These are phyloP conservation scores for Diplodia sapinea DNA, from an alignment of 2,329 filamentous ascomycete genomes.

Conservation along the genomic window DNA sequence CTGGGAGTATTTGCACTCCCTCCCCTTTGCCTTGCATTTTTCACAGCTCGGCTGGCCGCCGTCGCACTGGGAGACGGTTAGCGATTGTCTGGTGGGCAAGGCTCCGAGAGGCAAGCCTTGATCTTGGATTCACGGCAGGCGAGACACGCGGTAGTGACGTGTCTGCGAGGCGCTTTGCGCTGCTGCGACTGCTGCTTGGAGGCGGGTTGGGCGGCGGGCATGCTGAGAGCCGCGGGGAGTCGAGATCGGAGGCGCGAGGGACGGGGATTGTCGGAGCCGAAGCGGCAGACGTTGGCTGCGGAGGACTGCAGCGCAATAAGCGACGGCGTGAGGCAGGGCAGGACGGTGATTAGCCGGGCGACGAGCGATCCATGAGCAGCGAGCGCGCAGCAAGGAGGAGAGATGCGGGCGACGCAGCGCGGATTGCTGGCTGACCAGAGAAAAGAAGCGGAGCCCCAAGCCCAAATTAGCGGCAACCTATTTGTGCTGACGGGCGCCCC, in stretches of 20 bases:
- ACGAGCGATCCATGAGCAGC: conserved; percentile 23
- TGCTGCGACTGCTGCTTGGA: conserved; percentile 18
- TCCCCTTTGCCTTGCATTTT: conserved; percentile 31
- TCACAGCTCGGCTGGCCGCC: conserved; percentile 32
- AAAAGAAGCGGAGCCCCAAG: conserved; percentile 29
- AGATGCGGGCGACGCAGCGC: conserved; percentile 5
- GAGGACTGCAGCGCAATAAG: background rate
- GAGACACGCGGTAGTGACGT: conserved; percentile 32
- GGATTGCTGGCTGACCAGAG: conserved; percentile 20
- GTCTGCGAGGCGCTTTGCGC: conserved; percentile 28
- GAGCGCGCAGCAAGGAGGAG: background rate
- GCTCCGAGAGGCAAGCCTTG: conserved; percentile 30
- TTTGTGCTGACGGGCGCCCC: conserved; percentile 25
- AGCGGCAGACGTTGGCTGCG: background rate
- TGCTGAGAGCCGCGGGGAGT: conserved; percentile 4
- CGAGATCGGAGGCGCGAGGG: background rate
- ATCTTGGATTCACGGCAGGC: conserved; percentile 32
- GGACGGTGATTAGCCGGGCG: conserved; percentile 22
- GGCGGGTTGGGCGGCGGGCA: conserved; percentile 20
- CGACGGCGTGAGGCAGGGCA: background rate
- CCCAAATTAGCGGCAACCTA: conserved; percentile 29
- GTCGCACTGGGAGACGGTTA: conserved; percentile 30
- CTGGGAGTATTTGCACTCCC: conserved; percentile 31
- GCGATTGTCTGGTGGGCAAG: conserved; percentile 16
- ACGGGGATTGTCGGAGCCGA: conserved; percentile 26